Percentiles rank a stretch among this genome's conserved stretches.
Evolutionary conservation across 2,329 filamentous ascomycete genomes (phyloP).

Genomic region (Penicillium sp.): DNA sequence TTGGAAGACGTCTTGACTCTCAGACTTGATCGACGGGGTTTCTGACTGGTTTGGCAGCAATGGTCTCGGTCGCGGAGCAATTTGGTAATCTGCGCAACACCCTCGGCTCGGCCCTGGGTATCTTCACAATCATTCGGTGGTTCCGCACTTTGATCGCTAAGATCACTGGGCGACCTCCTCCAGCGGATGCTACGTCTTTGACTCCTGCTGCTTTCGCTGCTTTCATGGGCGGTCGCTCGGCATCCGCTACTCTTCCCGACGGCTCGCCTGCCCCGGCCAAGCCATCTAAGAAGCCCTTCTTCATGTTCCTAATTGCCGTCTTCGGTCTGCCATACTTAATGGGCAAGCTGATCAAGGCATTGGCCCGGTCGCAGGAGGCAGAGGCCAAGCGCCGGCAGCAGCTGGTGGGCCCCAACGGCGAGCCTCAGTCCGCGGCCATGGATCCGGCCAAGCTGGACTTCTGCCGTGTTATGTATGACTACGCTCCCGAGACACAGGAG

Average conservation of each 20-base stretch:
- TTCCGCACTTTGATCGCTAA: constrained; percentile 88
- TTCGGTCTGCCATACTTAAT: constrained; percentile 96
- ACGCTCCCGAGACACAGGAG: constrained; percentile 71
- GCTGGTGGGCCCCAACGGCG: constrained; percentile 56
- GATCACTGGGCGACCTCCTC: constrained; percentile 85
- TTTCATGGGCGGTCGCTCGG: constrained; percentile 71
- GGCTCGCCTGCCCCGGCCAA: constrained; percentile 68
- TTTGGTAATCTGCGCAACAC: constrained; percentile 92
- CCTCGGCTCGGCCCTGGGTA: constrained; percentile 88
- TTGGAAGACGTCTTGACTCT: constrained; percentile 15
- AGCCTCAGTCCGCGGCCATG: constrained; percentile 56
- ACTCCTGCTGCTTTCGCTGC: constrained; percentile 89
- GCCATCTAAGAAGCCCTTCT: constrained; percentile 90
- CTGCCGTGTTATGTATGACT: constrained; percentile 93
- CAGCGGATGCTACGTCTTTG: constrained; percentile 81
- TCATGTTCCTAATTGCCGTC: constrained; percentile 92
- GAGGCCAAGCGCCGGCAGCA: constrained; percentile 60
- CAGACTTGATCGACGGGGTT: constrained; percentile 15
- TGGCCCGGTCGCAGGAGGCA: constrained; percentile 83
- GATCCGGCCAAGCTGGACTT: constrained; percentile 94
- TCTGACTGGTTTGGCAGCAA: constrained; percentile 62
- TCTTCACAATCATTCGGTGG: constrained; percentile 96
- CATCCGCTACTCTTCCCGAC: constrained; percentile 59
- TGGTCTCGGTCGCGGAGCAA: constrained; percentile 97
- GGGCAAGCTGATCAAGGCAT: constrained; percentile 87